Evolutionary conservation across 768 basidiomycete species (phyloP), one percentile per base, ranked within the genome.

Genomic region (Leccinum longicurvipes): DNA sequence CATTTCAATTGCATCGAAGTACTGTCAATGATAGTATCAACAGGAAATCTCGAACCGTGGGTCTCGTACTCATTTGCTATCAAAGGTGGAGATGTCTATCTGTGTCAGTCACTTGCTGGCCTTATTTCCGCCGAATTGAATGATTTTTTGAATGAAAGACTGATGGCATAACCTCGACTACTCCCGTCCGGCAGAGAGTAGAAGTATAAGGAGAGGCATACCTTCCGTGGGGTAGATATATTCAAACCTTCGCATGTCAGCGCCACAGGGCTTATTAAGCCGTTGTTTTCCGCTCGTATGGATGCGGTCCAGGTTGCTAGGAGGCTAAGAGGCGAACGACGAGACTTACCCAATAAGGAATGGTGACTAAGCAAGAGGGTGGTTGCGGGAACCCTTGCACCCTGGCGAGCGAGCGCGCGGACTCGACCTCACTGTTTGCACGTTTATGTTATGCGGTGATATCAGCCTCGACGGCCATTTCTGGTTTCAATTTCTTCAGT

Each of bases 131-230:
- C 70, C 14, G 57, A 55, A 2, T 67, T 60, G 8, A 54, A 59
- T 27, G 54, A 59, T 29, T 3, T 65, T n/a, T 21, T 42, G 10
- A 39, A 50, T 11, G 54, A 53, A n/a, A 60, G 68, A 50, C 23
- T 80, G n/a, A 62, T 61, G n/a, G 60, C 59, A 1, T 80, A 80
- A 59, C 69, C 67, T 11, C 76, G 74, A 21, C 78, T 78, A 1
- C 65, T 64, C 7, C 66, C 68, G n/a, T 6, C 79, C 79, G 0
- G 73, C 75, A 1, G 64, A 64, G 21, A 82, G 78, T 63, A 67
- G 68, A 0, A 80, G 73, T 59, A 73, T 82, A 64, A 49, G 39
- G 29, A 41, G n/a, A 41, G 24, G 19, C 24, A 19, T 32, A 0
- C 17, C 6, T 25, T 12, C 24, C 6, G n/a, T n/a, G 15, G 17